Evolutionary conservation across 495 filamentous ascomycete species (phyloP).

Genomic region (Penicillium turbatum): DNA sequence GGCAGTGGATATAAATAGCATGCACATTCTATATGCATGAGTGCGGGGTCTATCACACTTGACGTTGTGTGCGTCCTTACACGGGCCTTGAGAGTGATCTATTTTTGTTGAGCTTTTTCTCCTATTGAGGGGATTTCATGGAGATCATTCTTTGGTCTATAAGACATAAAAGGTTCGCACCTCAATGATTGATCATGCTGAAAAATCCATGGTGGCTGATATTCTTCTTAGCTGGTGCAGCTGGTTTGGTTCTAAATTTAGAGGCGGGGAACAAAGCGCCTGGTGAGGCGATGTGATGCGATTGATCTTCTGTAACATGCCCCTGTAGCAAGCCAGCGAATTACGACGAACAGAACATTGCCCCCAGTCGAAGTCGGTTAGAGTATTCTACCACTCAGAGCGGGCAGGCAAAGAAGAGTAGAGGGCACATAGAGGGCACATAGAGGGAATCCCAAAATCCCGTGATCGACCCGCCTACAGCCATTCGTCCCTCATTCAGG

Average conservation of each 20-base stretch:
- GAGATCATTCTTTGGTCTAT: not conserved
- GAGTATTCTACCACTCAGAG: not conserved
- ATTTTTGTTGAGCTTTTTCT: not conserved
- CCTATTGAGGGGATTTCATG: not conserved
- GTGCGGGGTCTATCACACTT: not conserved
- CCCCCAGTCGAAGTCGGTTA: not conserved
- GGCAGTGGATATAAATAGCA: not conserved
- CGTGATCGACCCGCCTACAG: constrained; percentile 3
- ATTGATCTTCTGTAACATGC: not conserved
- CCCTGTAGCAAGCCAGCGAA: not conserved
- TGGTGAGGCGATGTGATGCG: no score
- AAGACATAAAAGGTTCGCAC: not conserved
- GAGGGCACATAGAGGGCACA: no score
- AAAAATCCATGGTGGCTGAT: not conserved
- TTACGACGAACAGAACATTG: not conserved
- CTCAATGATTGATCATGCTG: not conserved
- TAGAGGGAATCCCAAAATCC: not conserved
- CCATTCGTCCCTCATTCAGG: not conserved
- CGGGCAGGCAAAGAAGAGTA: not conserved
- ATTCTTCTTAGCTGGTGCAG: not conserved
- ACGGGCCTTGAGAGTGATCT: not conserved
- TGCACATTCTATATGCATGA: not conserved
- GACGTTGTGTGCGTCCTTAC: not conserved
- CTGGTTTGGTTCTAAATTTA: constrained; percentile 1
- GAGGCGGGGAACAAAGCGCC: not conserved